These are phyloP conservation scores for Candida vaughaniae DNA, from an alignment of 805 yeast genomes.

Conservation along the genomic window DNA sequence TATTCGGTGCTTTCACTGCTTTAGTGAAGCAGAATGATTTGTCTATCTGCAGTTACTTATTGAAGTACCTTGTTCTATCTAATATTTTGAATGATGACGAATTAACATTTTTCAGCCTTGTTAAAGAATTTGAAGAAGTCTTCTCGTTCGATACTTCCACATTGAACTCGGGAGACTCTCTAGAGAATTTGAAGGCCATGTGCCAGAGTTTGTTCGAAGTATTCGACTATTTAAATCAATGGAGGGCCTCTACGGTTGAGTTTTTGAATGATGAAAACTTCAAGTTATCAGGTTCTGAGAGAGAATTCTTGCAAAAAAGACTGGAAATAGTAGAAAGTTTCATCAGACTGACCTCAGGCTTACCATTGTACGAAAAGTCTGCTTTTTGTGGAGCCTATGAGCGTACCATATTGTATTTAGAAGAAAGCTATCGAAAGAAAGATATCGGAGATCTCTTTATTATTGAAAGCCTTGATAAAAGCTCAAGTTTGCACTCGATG, in stretches of 20 bases:
- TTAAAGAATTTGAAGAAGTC: slow-evolving; percentile 58
- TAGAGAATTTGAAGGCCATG: slow-evolving; percentile 60
- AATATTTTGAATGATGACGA: slow-evolving; percentile 51
- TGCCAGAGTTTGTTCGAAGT: slow-evolving; percentile 75
- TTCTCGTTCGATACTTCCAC: slow-evolving; percentile 39
- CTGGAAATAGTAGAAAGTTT: slow-evolving; percentile 42
- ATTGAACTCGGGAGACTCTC: slow-evolving; percentile 47
- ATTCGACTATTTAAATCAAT: slow-evolving; percentile 79
- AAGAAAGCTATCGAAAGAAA: slow-evolving; percentile 60
- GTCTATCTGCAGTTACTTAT: slow-evolving; percentile 62
- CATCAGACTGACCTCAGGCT: slow-evolving; percentile 59
- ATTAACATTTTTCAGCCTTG: slow-evolving; percentile 44
- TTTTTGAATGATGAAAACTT: slow-evolving; percentile 14
- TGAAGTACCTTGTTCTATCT: slow-evolving; percentile 75
- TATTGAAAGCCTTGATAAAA: slow-evolving; percentile 34
- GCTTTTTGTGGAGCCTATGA: slow-evolving; percentile 84
- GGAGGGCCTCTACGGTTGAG: slow-evolving; percentile 52
- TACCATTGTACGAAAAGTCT: slow-evolving; percentile 72
- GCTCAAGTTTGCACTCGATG: slow-evolving; percentile 64
- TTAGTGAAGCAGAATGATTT: slow-evolving; percentile 70
- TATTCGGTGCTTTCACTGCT: slow-evolving; percentile 49
- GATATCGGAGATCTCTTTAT: slow-evolving; percentile 14
- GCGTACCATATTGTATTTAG: slow-evolving; percentile 81
- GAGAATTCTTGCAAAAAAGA: slow-evolving; percentile 17
- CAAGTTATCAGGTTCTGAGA: slow-evolving; percentile 2